Conservation (phyloP, 768 basidiomycete genomes). For the Leccinum rimulosum region DNA sequence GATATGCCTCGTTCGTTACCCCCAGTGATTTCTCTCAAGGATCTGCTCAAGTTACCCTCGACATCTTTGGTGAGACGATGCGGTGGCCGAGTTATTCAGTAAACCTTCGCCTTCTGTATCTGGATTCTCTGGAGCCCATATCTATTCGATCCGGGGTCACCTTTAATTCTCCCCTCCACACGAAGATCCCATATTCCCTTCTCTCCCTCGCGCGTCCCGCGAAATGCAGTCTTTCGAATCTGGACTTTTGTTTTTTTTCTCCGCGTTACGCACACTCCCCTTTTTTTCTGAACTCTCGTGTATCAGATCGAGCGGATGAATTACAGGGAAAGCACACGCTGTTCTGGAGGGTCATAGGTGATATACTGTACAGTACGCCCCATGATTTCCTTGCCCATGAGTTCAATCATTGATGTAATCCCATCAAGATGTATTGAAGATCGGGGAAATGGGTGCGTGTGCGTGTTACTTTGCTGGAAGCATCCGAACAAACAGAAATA, state of each 20-base stretch:
- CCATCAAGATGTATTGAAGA: conserved; percentile 79
- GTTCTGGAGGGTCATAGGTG: conserved; percentile 87
- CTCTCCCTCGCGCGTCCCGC: too few species aligned
- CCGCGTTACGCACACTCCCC: not conserved
- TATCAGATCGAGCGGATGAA: conserved; percentile 82
- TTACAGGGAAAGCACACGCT: conserved; percentile 92
- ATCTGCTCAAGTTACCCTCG: too few species aligned
- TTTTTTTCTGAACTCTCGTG: not conserved
- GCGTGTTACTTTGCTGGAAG: not conserved
- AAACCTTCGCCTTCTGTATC: too few species aligned
- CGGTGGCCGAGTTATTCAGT: too few species aligned
- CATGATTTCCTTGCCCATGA: not conserved
- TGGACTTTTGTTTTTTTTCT: not conserved
- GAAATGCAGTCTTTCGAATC: too few species aligned
- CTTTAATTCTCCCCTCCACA: too few species aligned
- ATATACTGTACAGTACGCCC: conserved; percentile 82
- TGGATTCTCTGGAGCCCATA: too few species aligned
- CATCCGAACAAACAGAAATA: not conserved
- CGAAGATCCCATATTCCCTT: too few species aligned
- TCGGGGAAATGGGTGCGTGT: conserved; percentile 78
- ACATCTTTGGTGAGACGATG: too few species aligned
- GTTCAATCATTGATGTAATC: not conserved
- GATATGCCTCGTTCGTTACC: too few species aligned
- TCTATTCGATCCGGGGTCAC: too few species aligned
- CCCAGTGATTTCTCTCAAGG: too few species aligned